Conservation (phyloP, 495 filamentous ascomycete species). For the Alectoria sarmentosa region DNA sequence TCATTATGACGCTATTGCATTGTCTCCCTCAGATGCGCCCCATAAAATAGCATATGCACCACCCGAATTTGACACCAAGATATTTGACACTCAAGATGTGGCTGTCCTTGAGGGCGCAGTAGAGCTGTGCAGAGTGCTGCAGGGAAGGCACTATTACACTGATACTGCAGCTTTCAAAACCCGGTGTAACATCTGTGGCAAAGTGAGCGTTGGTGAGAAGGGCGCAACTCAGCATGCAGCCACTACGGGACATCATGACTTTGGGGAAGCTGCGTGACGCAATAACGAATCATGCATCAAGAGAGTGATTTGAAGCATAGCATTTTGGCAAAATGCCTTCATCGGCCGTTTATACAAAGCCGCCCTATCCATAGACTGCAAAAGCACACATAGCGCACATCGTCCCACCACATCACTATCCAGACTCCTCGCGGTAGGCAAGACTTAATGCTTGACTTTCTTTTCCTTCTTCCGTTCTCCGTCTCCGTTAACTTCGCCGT, state of each 20-base stretch:
- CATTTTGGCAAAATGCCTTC: background rate
- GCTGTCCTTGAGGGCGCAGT: slow-evolving; percentile 60
- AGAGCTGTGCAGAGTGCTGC: slow-evolving; percentile 64
- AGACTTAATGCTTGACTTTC: slow-evolving; percentile 20
- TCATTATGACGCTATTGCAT: slow-evolving; percentile 88
- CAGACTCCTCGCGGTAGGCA: background rate
- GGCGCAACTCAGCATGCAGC: slow-evolving; percentile 61
- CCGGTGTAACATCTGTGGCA: slow-evolving; percentile 68
- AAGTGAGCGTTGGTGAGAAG: slow-evolving; percentile 66
- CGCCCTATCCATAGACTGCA: slow-evolving; percentile 8
- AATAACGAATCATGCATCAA: background rate
- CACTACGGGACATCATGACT: slow-evolving; percentile 61
- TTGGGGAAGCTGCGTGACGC: slow-evolving; percentile 53
- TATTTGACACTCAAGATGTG: slow-evolving; percentile 66
- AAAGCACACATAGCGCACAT: slow-evolving; percentile 4
- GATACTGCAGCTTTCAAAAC: slow-evolving; percentile 81
- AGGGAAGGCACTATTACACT: slow-evolving; percentile 77
- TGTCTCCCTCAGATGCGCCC: slow-evolving; percentile 57
- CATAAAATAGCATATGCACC: slow-evolving; percentile 49
- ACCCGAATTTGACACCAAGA: slow-evolving; percentile 67
- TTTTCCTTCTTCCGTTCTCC: slow-evolving; percentile 35
- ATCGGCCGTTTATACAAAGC: background rate
- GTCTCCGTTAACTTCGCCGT: slow-evolving; percentile 26
- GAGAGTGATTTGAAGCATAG: background rate
- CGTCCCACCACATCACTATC: background rate